A percentile compares a stretch with the other conserved stretches of the same genome.
Conservation (phyloP, 331 rosid genomes). For the Pyracantha coccinea region DNA sequence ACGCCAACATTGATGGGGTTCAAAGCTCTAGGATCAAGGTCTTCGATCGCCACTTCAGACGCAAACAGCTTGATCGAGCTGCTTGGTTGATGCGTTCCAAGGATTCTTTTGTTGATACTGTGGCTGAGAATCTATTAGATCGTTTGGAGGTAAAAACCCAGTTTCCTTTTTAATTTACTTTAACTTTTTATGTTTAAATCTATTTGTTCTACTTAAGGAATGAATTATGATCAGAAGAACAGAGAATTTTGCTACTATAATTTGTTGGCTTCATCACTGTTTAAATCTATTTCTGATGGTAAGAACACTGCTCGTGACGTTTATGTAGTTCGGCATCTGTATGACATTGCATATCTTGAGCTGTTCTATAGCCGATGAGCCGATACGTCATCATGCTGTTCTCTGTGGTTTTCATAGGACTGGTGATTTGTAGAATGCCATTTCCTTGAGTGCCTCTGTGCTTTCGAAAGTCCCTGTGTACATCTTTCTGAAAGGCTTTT, state of each 20-base stretch:
- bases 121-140: constrained; percentile 70
- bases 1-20: constrained; percentile 16
- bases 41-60: constrained; percentile 77
- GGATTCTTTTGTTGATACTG: constrained; percentile 64
- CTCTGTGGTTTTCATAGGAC: background rate
- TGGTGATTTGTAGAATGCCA: background rate
- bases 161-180: background rate
- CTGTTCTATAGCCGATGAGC: background rate
- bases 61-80: constrained; percentile 83
- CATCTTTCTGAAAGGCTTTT: too few relatives aligned
- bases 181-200: background rate
- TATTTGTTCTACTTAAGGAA: background rate
- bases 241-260: background rate
- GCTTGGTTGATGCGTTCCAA: constrained; percentile 73
- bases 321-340: background rate
- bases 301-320: background rate
- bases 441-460: background rate
- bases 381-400: background rate
- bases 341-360: background rate
- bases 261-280: background rate
- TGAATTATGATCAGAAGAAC: background rate
- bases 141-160: constrained; percentile 53
- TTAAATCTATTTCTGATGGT: background rate
- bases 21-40: constrained; percentile 44
- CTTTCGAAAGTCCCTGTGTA: background rate